A percentile compares a stretch with the other conserved stretches of the same genome.
Conservation (phyloP, 1,139 yeast genomes). For the Komagataea norvegica region DNA sequence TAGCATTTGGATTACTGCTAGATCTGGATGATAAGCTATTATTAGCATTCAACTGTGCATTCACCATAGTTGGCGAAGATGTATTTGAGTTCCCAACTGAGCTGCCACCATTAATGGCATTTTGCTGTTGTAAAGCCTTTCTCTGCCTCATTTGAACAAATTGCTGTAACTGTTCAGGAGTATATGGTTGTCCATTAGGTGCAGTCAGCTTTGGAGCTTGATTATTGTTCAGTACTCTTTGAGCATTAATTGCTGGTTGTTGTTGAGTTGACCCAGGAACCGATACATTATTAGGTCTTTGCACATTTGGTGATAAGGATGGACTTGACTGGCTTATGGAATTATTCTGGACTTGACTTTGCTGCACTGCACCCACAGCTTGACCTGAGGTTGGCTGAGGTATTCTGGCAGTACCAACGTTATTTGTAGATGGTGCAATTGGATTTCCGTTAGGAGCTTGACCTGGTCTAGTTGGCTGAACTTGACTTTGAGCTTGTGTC, state of each 20-base stretch:
- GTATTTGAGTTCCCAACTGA: constrained; percentile 12
- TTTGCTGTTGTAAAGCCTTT: constrained; percentile 37
- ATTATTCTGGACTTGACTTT: too few relatives aligned
- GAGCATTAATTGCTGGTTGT: not conserved
- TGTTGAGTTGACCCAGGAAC: constrained; percentile 1
- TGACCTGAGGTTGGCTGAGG: constrained; percentile 15
- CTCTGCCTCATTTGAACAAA: constrained; percentile 28
- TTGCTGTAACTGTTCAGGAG: constrained; percentile 27
- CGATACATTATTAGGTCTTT: constrained; percentile 2
- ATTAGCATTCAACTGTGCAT: constrained; percentile 17
- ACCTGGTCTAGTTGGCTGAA: constrained; percentile 16
- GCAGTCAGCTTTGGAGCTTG: constrained; percentile 8
- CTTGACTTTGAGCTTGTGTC: constrained; percentile 7
- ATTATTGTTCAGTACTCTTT: constrained; percentile 1
- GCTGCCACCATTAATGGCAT: constrained; percentile 14
- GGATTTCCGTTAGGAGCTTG: not conserved
- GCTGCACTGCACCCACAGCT: too few relatives aligned
- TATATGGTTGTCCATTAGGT: constrained; percentile 22
- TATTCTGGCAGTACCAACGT: constrained; percentile 2
- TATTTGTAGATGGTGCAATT: not conserved
- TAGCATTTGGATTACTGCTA: constrained; percentile 20
- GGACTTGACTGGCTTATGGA: constrained; percentile 7
- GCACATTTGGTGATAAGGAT: constrained; percentile 3
- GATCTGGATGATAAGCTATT: constrained; percentile 21
- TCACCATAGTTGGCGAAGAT: constrained; percentile 21